Base-by-base conservation (phyloP, 305 asterid species). In the Fraxinus baroniana region DNA sequence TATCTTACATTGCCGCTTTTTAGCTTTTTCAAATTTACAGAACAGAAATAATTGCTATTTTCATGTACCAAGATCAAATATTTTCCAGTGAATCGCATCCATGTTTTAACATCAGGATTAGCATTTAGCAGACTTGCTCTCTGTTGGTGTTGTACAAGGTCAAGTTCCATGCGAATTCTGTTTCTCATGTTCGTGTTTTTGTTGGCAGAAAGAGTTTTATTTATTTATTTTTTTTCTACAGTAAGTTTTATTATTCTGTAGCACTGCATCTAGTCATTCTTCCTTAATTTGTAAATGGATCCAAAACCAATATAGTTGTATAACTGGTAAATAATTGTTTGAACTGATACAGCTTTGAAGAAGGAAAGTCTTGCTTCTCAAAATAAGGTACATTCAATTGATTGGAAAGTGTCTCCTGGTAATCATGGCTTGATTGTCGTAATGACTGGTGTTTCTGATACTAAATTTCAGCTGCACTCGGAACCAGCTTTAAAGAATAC, bases 301-400 rank as follows among this genome's bases (percentile, higher is more conserved):
- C 52, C 70, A 83, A 46, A 28, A 73, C 80, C 52, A 36, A 77
- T 44, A 24, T 74, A 6, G 68, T 57, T 57, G 68, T 18, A 57
- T 18, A 57, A 57, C 20, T 18, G 24, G 26, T 32, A 78, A 78
- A 37, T 81, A 79, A 83, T 74, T 66, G 35, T 30, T 44, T 78
- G 77, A 66, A 79, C 85, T 86, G 68, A 85, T 80, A 84, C 97
- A 95, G 99, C 96, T 70, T 74, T 85, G 75, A 87, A 86, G 89
- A 90, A 90, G 87, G 90, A 84, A 85, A 90, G 79, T 39, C 3
- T 79, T 77, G 84, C 88, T 85, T 83, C 90, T 86, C 89, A 83
- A 83, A 88, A 86, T 85, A 90, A 88, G 92, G 99, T 94, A 91
- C 80, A 79, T 62, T 62, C 60, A 80, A 18, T 20, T 68, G 32